Conservation (phyloP, 2,329 filamentous ascomycete species). For the Phialophora verrucosa region DNA sequence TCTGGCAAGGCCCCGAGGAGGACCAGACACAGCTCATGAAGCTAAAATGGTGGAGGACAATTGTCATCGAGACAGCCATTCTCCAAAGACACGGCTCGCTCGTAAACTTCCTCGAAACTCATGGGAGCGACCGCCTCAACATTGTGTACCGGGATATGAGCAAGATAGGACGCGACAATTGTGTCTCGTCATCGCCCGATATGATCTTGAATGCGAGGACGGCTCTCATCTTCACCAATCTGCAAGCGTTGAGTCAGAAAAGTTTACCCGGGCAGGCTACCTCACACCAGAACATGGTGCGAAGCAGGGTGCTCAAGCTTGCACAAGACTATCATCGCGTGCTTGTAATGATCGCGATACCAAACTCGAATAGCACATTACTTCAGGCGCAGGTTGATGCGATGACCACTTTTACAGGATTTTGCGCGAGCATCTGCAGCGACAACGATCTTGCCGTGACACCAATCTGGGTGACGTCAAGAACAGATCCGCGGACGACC, state of each 20-base stretch:
- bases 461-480: constrained; percentile 31
- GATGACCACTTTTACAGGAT: constrained; percentile 41
- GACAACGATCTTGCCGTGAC: neutral
- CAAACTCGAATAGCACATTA: neutral
- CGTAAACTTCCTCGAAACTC: constrained; percentile 27
- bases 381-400: constrained; percentile 12
- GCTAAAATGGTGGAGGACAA: constrained; percentile 18
- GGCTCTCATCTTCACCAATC: constrained; percentile 72
- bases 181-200: constrained; percentile 66
- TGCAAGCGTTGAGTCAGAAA: constrained; percentile 74
- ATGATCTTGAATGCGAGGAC: constrained; percentile 71
- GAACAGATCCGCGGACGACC: neutral
- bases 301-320: constrained; percentile 60
- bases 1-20: neutral
- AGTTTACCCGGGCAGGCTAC: constrained; percentile 66
- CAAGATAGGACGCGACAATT: constrained; percentile 10
- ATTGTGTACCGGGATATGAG: constrained; percentile 41
- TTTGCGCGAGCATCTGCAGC: constrained; percentile 38
- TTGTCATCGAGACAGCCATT: constrained; percentile 32
- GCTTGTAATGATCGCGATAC: constrained; percentile 67
- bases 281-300: constrained; percentile 53
- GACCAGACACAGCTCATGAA: neutral
- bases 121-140: constrained; percentile 20
- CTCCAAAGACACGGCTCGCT: constrained; percentile 26
- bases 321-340: constrained; percentile 69